A percentile compares a stretch with the other conserved stretches of the same genome.
Evolutionary conservation across 305 asterid species (phyloP).

Genomic region (Stenogyne calaminthoides): DNA sequence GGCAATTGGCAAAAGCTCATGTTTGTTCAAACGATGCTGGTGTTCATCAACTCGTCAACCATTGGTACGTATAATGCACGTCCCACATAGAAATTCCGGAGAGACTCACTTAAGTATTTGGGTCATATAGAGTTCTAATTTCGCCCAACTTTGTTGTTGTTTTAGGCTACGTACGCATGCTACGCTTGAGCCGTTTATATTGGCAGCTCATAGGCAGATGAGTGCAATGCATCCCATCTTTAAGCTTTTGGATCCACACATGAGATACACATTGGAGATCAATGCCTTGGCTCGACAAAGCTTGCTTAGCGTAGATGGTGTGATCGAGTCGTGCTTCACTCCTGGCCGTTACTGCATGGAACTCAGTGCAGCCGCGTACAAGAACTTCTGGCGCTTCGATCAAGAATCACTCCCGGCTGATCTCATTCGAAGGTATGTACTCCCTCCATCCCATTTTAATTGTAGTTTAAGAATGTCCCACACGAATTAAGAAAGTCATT

Average conservation of each 20-base stretch:
- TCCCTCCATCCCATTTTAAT: too few species aligned
- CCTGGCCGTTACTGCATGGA: constrained; percentile 96
- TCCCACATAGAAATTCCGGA: not conserved
- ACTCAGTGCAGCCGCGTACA: constrained; percentile 89
- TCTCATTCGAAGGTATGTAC: constrained; percentile 68
- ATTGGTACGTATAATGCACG: constrained; percentile 56
- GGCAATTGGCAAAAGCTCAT: constrained; percentile 93
- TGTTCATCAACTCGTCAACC: constrained; percentile 94
- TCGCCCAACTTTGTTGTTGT: not conserved
- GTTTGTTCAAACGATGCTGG: constrained; percentile 97
- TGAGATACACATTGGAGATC: constrained; percentile 94
- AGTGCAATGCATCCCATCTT: constrained; percentile 94
- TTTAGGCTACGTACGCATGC: constrained; percentile 94
- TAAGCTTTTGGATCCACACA: constrained; percentile 94
- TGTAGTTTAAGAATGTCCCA: too few species aligned
- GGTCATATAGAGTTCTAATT: not conserved
- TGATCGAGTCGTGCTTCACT: constrained; percentile 88
- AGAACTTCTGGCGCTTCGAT: constrained; percentile 80
- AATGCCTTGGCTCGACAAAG: constrained; percentile 82
- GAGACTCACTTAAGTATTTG: too few species aligned
- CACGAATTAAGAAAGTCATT: too few species aligned
- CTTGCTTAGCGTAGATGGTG: constrained; percentile 79
- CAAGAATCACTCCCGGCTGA: constrained; percentile 91
- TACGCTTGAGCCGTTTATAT: constrained; percentile 75
- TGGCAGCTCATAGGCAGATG: constrained; percentile 92